phyloP scores from a whole-genome alignment of 2,329 filamentous ascomycete genomes.

The Fusarium camptoceras region DNA sequence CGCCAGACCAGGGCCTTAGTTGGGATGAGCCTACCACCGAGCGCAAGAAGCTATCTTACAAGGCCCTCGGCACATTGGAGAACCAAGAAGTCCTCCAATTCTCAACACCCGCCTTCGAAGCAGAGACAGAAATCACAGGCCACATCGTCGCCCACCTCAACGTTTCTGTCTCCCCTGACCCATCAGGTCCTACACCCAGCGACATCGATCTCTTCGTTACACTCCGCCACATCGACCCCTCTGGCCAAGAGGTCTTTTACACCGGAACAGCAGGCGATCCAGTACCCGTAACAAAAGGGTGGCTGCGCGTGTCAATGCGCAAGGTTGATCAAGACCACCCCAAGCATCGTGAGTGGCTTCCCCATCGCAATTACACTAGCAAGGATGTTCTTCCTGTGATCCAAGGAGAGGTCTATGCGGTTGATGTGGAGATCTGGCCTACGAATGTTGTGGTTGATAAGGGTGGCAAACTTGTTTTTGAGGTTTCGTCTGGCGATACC shows the following conservation, averaged over 20 bases:
- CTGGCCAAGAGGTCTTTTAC: slow-evolving; percentile 70
- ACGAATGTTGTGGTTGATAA: slow-evolving; percentile 66
- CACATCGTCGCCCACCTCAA: slow-evolving; percentile 74
- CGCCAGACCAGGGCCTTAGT: slow-evolving; percentile 56
- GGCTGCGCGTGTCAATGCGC: slow-evolving; percentile 69
- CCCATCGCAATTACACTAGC: slow-evolving; percentile 67
- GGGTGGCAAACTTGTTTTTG: slow-evolving; percentile 66
- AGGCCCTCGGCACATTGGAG: slow-evolving; percentile 68
- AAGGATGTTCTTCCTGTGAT: slow-evolving; percentile 67
- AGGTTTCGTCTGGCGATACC: slow-evolving; percentile 68
- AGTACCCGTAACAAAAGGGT: slow-evolving; percentile 72
- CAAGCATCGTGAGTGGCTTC: slow-evolving; percentile 65
- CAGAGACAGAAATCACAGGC: slow-evolving; percentile 76
- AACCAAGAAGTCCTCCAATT: slow-evolving; percentile 68
- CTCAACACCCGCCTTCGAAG: slow-evolving; percentile 65
- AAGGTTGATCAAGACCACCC: slow-evolving; percentile 64
- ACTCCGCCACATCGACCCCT: slow-evolving; percentile 66
- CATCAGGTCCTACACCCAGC: slow-evolving; percentile 48
- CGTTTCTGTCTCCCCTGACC: slow-evolving; percentile 70
- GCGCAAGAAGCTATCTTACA: slow-evolving; percentile 64
- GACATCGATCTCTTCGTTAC: slow-evolving; percentile 76
- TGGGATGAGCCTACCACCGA: slow-evolving; percentile 21
- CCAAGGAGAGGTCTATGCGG: slow-evolving; percentile 65
- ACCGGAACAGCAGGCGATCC: slow-evolving; percentile 74
- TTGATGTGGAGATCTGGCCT: slow-evolving; percentile 74